These are phyloP conservation scores for Colletotrichum somersetense DNA, from an alignment of 2,329 filamentous ascomycete species.

Conservation along the genomic window DNA sequence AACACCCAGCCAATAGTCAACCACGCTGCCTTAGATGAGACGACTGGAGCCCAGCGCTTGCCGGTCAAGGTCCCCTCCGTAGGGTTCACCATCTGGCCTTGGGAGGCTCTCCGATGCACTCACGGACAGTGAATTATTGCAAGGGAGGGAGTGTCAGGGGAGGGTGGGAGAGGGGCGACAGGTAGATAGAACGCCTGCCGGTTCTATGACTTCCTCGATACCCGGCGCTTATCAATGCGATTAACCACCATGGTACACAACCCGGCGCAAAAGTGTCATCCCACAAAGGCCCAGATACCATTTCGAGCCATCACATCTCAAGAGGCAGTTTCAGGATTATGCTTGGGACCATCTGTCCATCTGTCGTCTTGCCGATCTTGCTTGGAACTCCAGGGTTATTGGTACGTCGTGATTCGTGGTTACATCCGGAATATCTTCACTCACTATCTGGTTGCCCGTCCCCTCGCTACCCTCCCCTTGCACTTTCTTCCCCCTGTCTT, in stretches of 20 bases:
- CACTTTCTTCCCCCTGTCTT: slow-evolving; percentile 15
- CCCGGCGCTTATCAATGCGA: slow-evolving; percentile 36
- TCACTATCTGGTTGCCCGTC: slow-evolving; percentile 20
- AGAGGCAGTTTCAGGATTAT: slow-evolving; percentile 40
- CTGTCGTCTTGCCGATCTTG: slow-evolving; percentile 17
- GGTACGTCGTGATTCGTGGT: slow-evolving; percentile 30
- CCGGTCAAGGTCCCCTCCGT: slow-evolving; percentile 13
- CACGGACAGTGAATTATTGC: slow-evolving; percentile 31
- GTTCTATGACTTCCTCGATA: slow-evolving; percentile 17
- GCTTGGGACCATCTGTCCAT: slow-evolving; percentile 19
- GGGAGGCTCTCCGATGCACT: slow-evolving; percentile 29
- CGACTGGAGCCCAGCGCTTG: slow-evolving; percentile 34
- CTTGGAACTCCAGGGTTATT: slow-evolving; percentile 10
- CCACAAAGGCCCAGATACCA: slow-evolving; percentile 16
- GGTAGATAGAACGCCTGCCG: slow-evolving; percentile 19
- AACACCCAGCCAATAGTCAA: slow-evolving; percentile 34
- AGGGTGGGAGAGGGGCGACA: background rate
- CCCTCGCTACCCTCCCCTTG: slow-evolving; percentile 19
- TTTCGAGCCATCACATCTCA: slow-evolving; percentile 33
- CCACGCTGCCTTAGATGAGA: slow-evolving; percentile 38
- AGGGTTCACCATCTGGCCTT: slow-evolving; percentile 28
- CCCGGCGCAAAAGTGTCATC: slow-evolving; percentile 20
- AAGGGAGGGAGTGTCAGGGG: slow-evolving; percentile 30
- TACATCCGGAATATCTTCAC: slow-evolving; percentile 31
- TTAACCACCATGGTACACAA: slow-evolving; percentile 25